These are phyloP conservation scores for Myochromella boudieri DNA, from an alignment of 768 basidiomycete species.

Conservation along the genomic window DNA sequence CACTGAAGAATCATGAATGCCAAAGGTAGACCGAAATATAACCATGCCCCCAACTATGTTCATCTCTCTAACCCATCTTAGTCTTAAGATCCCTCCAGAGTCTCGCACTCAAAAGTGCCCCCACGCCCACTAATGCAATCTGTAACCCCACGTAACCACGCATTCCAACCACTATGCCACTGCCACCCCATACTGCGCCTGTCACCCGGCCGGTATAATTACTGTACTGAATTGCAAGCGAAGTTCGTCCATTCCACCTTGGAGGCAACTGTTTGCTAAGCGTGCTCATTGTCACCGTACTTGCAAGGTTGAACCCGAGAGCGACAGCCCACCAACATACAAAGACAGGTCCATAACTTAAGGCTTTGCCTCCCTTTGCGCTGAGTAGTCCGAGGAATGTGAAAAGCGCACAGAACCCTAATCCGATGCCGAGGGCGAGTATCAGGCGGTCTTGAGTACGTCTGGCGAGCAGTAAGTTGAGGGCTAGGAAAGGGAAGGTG, in stretches of 20 bases:
- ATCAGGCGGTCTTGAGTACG: slow-evolving; percentile 61
- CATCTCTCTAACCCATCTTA: slow-evolving; percentile 41
- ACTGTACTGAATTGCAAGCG: slow-evolving; percentile 65
- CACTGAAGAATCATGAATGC: too few species aligned
- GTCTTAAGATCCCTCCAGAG: slow-evolving; percentile 68
- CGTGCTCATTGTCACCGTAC: slow-evolving; percentile 64
- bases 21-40: too few species aligned
- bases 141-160: slow-evolving; percentile 56
- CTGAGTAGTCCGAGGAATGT: slow-evolving; percentile 47
- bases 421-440: slow-evolving; percentile 48
- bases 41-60: neutral
- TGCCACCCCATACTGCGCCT: slow-evolving; percentile 69
- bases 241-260: slow-evolving; percentile 57
- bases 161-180: slow-evolving; percentile 62
- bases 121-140: slow-evolving; percentile 59
- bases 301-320: slow-evolving; percentile 73
- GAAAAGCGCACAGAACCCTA: slow-evolving; percentile 54
- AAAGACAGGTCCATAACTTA: slow-evolving; percentile 43
- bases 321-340: slow-evolving; percentile 61
- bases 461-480: slow-evolving; percentile 56
- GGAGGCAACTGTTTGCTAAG: slow-evolving; percentile 69
- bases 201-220: slow-evolving; percentile 66
- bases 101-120: slow-evolving; percentile 49
- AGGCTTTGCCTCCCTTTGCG: slow-evolving; percentile 21
- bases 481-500: slow-evolving; percentile 65